phyloP scores from a whole-genome alignment of 352 stramenopile species.

The Pythium brachiatum region DNA sequence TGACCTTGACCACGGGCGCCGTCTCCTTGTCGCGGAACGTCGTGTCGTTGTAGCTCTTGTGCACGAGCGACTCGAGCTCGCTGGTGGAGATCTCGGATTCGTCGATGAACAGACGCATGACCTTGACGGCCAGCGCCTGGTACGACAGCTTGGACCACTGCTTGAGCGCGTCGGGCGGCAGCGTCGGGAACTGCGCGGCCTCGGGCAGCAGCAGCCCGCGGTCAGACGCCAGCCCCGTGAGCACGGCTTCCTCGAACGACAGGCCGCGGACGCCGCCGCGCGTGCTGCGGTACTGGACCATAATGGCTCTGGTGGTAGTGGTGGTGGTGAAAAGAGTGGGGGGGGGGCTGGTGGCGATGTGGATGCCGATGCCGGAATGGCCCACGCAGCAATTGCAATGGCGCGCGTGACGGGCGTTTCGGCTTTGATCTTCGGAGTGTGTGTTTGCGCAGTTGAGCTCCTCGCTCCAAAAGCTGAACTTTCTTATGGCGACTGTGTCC shows the following conservation, averaged over 20 bases:
- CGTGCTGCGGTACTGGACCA: conserved; percentile 86
- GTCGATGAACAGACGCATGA: conserved; percentile 97
- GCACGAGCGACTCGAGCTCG: conserved; percentile 90
- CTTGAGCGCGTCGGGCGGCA: conserved; percentile 62
- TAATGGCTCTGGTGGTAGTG: conserved; percentile 21
- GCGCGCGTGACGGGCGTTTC: background rate
- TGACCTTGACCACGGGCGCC: conserved; percentile 92
- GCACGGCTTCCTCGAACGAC: conserved; percentile 85
- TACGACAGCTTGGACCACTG: conserved; percentile 92
- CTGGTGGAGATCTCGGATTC: conserved; percentile 91
- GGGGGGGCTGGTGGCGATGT: conserved; percentile 3
- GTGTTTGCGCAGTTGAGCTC: conserved; percentile 30
- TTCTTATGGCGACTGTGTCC: conserved; percentile 8
- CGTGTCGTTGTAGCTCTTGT: conserved; percentile 88
- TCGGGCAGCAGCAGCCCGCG: conserved; percentile 83
- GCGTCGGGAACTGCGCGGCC: conserved; percentile 69
- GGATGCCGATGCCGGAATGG: conserved; percentile 19
- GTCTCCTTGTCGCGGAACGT: conserved; percentile 94
- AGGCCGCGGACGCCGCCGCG: conserved; percentile 75
- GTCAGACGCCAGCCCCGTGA: conserved; percentile 83
- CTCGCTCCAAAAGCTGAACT: conserved; percentile 7
- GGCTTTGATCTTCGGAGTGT: conserved; percentile 1
- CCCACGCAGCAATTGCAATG: background rate
- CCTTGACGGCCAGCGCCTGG: conserved; percentile 91
- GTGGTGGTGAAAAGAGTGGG: background rate